Evolutionary conservation across 2,329 filamentous ascomycete genomes (phyloP), one percentile per base, ranked within the genome.

Genomic region (Sordariomycetes sp.): DNA sequence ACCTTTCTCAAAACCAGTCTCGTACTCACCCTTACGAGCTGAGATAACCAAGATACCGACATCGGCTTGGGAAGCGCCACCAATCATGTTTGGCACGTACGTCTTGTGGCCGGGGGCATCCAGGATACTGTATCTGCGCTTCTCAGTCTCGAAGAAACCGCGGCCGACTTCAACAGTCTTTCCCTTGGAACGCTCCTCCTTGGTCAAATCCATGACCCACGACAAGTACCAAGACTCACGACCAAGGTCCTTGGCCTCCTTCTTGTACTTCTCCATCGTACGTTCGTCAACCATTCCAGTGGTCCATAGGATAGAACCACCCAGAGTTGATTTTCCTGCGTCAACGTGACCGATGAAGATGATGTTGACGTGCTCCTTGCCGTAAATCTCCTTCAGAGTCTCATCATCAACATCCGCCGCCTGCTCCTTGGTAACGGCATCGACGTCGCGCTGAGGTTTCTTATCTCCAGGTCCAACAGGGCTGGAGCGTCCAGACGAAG

Each of bases 261-360:
- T 79, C 74, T 90, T 94, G 70, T 94, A 94, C 64, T 98, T 98
- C 35, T 98, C 92, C 71, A 98, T 77, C 23, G 92, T 98, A 56
- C 92, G 79, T 63, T 98, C 87, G 53, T 98, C 93, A n/a, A 98
- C 92, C 92, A 96, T 98, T 40, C 92, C 92, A 5, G 90, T 95
- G 34, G 78, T 79, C 58, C 92, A 94, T 11, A 98, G 70, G 42
- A 98, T 94, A 34, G 85, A 85, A 33, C 92, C 92, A 54, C 92
- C 92, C 6, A 98, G 72, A 4, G 92, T 98, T 25, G 87, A 95
- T 67, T 98, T 98, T 48, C 92, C 92, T 34, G 92, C 92, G 66
- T 98, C 92, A 49, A 98, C 93, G 70, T 98, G 92, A 33, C 92
- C 90, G 53, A 96, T 83, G 64, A 96, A 95, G 45, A 96, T 94